Conservation (phyloP, 2,329 filamentous ascomycete genomes). For the Penicillium psychrosexuale region DNA sequence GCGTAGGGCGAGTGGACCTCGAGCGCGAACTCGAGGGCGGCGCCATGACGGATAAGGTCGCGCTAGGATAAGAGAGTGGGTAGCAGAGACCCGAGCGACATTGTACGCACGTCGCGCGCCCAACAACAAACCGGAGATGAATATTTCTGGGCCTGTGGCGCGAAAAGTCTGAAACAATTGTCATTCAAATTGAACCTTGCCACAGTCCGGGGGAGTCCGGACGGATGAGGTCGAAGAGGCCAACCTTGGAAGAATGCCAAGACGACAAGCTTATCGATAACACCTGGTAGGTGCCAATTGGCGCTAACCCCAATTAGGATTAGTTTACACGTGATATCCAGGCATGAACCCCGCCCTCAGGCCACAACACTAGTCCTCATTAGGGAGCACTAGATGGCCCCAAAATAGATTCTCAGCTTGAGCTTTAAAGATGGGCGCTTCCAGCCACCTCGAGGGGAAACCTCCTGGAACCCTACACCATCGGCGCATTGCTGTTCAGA, state of each 20-base stretch:
- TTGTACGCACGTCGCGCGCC: conserved; percentile 2
- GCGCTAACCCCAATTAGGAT: neutral
- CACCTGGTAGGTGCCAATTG: neutral
- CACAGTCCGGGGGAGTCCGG: neutral
- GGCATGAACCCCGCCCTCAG: conserved; percentile 29
- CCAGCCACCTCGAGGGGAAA: conserved; percentile 24
- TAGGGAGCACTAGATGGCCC: conserved; percentile 23
- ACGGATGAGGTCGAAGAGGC: conserved; percentile 11
- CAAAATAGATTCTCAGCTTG: conserved; percentile 36
- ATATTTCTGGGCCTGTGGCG: neutral
- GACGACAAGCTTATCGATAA: conserved; percentile 25
- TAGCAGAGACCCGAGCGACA: conserved; percentile 1
- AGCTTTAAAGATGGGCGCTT: conserved; percentile 23
- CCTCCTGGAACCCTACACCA: conserved; percentile 16
- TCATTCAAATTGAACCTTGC: neutral
- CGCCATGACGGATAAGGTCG: conserved; percentile 28
- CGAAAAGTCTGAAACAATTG: neutral
- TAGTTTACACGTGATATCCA: conserved; percentile 14
- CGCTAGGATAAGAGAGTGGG: conserved; percentile 12
- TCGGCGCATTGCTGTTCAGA: neutral
- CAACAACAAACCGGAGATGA: neutral
- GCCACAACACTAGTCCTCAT: conserved; percentile 23
- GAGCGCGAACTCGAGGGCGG: conserved; percentile 24
- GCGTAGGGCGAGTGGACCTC: conserved; percentile 33
- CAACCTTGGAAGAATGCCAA: neutral